phyloP scores from a whole-genome alignment of 805 yeast genomes.

The Barnettozyma californica region DNA sequence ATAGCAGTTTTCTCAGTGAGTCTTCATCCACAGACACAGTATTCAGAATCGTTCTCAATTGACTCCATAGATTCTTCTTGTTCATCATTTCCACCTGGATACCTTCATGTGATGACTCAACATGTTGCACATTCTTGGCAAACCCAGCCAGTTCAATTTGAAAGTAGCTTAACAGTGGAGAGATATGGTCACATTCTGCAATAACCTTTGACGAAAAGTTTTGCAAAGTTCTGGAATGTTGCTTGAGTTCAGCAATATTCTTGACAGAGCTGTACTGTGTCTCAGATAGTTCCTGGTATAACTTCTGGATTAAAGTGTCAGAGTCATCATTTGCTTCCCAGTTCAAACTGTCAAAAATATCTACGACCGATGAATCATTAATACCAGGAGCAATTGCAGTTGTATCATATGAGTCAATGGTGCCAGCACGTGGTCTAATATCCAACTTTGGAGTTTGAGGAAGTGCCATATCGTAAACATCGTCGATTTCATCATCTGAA shows the following conservation, averaged over 20 bases:
- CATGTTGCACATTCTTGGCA: slow-evolving; percentile 59
- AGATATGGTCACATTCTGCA: slow-evolving; percentile 49
- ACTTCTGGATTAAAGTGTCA: slow-evolving; percentile 47
- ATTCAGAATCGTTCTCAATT: slow-evolving; percentile 59
- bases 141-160: slow-evolving; percentile 59
- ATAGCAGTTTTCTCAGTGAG: slow-evolving; percentile 43
- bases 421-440: slow-evolving; percentile 20
- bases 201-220: slow-evolving; percentile 38
- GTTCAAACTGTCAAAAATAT: slow-evolving; percentile 68
- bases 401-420: slow-evolving; percentile 25
- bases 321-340: slow-evolving; percentile 73
- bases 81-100: slow-evolving; percentile 79
- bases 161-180: slow-evolving; percentile 48
- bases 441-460: slow-evolving; percentile 10
- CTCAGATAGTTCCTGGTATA: slow-evolving; percentile 52
- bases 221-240: slow-evolving; percentile 38
- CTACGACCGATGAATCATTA: slow-evolving; percentile 39
- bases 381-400: slow-evolving; percentile 14
- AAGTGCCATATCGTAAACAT: slow-evolving; percentile 16
- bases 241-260: slow-evolving; percentile 46
- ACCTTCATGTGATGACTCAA: slow-evolving; percentile 75
- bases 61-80: slow-evolving; percentile 68
- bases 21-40: slow-evolving; percentile 63
- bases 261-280: slow-evolving; percentile 61
- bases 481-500: slow-evolving; percentile 20